These are phyloP conservation scores for Stagonosporopsis chrysanthemi DNA, from an alignment of 2,329 filamentous ascomycete genomes.

Conservation along the genomic window DNA sequence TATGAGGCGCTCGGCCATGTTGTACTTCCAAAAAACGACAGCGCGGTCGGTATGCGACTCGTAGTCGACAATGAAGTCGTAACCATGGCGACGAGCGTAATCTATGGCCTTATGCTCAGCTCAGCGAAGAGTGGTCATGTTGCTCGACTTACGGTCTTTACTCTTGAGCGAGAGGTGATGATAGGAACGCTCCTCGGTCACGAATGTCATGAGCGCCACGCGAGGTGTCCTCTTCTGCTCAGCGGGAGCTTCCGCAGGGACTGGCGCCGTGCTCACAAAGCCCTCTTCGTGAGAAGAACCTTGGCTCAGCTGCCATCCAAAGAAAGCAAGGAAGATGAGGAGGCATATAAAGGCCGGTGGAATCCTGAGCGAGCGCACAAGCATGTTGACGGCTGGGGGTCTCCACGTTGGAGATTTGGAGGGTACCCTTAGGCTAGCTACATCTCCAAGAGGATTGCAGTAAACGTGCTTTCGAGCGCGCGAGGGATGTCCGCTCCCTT, in stretches of 20 bases:
- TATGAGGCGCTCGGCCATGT: slow-evolving; percentile 50
- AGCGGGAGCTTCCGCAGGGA: slow-evolving; percentile 21
- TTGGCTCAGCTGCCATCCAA: slow-evolving; percentile 42
- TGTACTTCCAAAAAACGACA: slow-evolving; percentile 49
- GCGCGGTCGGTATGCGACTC: slow-evolving; percentile 43
- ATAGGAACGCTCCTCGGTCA: slow-evolving; percentile 48
- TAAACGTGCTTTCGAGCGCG: slow-evolving; percentile 26
- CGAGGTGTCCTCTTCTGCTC: slow-evolving; percentile 30
- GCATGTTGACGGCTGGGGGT: slow-evolving; percentile 29
- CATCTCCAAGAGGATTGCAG: slow-evolving; percentile 23
- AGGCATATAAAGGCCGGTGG: slow-evolving; percentile 35
- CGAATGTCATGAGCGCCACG: slow-evolving; percentile 48
- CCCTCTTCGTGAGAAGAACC: slow-evolving; percentile 25
- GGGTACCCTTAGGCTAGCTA: background rate
- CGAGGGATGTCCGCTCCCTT: slow-evolving; percentile 25
- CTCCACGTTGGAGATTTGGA: background rate
- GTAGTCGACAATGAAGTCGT: slow-evolving; percentile 52
- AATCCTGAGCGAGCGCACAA: slow-evolving; percentile 35
- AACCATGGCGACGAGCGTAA: slow-evolving; percentile 51
- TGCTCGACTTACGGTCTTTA: slow-evolving; percentile 43
- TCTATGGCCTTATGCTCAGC: slow-evolving; percentile 28
- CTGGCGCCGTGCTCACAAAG: slow-evolving; percentile 15
- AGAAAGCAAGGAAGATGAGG: slow-evolving; percentile 39
- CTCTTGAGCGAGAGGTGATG: slow-evolving; percentile 48
- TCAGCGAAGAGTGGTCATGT: background rate